A percentile compares a stretch with the other conserved stretches of the same genome.
phyloP scores from a whole-genome alignment of 2,329 filamentous ascomycete genomes.

The Lizonia empirigonia region DNA sequence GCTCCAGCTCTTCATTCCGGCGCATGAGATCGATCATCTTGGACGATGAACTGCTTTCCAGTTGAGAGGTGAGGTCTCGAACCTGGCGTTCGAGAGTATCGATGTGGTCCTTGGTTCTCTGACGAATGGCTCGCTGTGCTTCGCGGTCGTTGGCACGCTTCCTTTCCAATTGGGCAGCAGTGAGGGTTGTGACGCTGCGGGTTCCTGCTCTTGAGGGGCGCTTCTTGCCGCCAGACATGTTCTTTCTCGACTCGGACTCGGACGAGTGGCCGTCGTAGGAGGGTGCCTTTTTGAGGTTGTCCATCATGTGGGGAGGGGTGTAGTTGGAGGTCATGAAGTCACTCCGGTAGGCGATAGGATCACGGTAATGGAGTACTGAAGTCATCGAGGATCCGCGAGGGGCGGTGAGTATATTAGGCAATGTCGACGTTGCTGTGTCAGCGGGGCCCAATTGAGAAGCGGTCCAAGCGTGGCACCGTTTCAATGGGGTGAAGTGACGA shows the following conservation, averaged over 20 bases:
- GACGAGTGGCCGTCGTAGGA: slow-evolving; percentile 49
- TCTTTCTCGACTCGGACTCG: slow-evolving; percentile 46
- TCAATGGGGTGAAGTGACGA: slow-evolving; percentile 30
- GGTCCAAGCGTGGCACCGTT: slow-evolving; percentile 37
- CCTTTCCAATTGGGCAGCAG: slow-evolving; percentile 62
- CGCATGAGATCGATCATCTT: slow-evolving; percentile 59
- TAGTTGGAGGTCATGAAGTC: slow-evolving; percentile 47
- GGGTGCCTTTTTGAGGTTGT: slow-evolving; percentile 43
- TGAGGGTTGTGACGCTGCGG: slow-evolving; percentile 62
- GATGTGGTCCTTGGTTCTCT: slow-evolving; percentile 64
- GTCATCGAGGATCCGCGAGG: slow-evolving; percentile 48
- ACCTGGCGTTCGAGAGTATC: slow-evolving; percentile 62
- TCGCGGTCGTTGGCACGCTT: slow-evolving; percentile 66
- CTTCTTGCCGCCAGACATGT: slow-evolving; percentile 51
- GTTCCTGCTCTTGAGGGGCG: slow-evolving; percentile 61
- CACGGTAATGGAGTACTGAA: slow-evolving; percentile 49
- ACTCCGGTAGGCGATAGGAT: slow-evolving; percentile 48
- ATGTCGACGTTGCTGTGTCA: slow-evolving; percentile 42
- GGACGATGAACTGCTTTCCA: slow-evolving; percentile 52
- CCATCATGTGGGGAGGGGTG: slow-evolving; percentile 46
- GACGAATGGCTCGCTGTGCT: slow-evolving; percentile 64
- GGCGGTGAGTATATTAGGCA: slow-evolving; percentile 41
- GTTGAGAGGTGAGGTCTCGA: slow-evolving; percentile 56
- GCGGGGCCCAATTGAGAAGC: slow-evolving; percentile 25
- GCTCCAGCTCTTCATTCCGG: slow-evolving; percentile 60